phyloP scores from a whole-genome alignment of 106 monocot species.

The Dioscorea alata region DNA sequence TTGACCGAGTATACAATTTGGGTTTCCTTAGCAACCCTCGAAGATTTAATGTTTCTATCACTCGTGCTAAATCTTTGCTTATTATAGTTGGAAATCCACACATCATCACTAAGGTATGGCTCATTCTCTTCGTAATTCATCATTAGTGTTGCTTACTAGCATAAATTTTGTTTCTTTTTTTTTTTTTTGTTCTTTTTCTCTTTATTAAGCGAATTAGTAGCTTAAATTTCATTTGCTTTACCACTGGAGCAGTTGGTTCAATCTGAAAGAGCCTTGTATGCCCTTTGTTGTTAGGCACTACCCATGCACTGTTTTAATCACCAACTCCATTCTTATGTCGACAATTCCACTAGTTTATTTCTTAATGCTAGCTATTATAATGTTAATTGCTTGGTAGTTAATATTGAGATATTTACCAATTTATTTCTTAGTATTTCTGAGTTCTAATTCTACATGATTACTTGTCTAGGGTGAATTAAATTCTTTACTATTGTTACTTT shows the following conservation, averaged over 20 bases:
- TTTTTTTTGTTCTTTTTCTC: background rate
- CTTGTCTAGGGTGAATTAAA: too few relatives aligned
- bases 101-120: slow-evolving; percentile 65
- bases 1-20: slow-evolving; percentile 66
- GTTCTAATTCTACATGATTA: too few relatives aligned
- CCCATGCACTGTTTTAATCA: too few relatives aligned
- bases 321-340: too few relatives aligned
- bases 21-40: slow-evolving; percentile 83
- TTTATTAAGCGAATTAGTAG: background rate
- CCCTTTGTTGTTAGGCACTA: too few relatives aligned
- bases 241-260: background rate
- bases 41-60: slow-evolving; percentile 90
- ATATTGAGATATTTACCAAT: too few relatives aligned
- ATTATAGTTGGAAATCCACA: slow-evolving; percentile 94
- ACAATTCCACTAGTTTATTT: too few relatives aligned
- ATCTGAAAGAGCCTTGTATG: background rate
- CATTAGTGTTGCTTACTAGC: background rate
- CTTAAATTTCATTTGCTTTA: background rate
- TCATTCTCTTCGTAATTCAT: background rate
- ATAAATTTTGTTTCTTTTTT: background rate
- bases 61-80: slow-evolving; percentile 84
- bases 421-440: too few relatives aligned
- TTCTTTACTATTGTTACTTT: too few relatives aligned
- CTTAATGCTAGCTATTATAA: too few relatives aligned
- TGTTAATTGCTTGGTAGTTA: too few relatives aligned